Evolutionary conservation across 768 basidiomycete genomes (phyloP), one percentile per base, ranked within the genome.

Genomic region (Termitomyces sp.): DNA sequence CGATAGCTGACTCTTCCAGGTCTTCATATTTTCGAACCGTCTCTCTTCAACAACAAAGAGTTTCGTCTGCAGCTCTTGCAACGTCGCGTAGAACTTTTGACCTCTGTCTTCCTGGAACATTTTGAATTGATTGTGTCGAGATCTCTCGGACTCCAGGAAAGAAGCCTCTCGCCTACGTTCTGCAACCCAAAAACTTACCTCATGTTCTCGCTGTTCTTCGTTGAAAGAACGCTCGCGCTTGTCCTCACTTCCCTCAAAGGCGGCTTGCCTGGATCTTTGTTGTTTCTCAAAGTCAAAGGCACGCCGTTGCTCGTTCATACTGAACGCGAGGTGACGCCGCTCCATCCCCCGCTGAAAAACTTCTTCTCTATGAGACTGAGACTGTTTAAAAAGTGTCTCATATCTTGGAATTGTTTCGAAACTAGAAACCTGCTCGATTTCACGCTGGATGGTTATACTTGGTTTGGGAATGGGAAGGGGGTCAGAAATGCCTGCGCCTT

Each of bases 241-340:
- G 26, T 56, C 57, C 30, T 62, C 57, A 1, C 44, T 36, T 9
- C 55, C 35, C n/a, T 58, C 49, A 36, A 58, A 62, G 33, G 8
- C 16, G 12, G 18, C 49, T 26, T 46, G 47, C 8, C 61, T 48
- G 5, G 10, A 30, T 9, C 41, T 38, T 26, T 62, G 61, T n/a
- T 46, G 33, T 26, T 38, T 56, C 32, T 44, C 53, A 23, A 62
- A 58, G 4, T 52, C 49, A 4, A 20, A 14, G 5, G 41, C 26
- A 12, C 61, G 61, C 35, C 44, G 48, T 23, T 30, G 30, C 44
- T 58, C 61, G 47, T 53, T 62, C 16, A 44, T 14, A 23, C n/a
- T 58, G 61, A 58, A 62, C 16, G 26, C 18, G 14, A 52, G 61
- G 13, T 41, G 41, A 33, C 61, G 52, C 18, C 23, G 26, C 35